phyloP scores from a whole-genome alignment of 2,329 filamentous ascomycete species.

The Cytospora piceicola region DNA sequence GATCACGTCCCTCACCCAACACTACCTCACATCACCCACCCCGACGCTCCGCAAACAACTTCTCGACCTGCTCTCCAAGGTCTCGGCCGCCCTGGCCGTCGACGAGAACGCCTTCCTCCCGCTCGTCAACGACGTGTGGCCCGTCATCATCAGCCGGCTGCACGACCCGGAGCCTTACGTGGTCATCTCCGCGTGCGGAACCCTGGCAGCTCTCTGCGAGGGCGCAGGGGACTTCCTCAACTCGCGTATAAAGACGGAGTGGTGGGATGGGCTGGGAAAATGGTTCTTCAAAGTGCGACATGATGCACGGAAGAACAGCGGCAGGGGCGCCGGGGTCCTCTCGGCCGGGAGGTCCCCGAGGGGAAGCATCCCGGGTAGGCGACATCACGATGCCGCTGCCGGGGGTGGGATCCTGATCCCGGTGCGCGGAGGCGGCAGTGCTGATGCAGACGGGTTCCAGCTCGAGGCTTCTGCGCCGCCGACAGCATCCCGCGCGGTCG shows the following conservation, averaged over 20 bases:
- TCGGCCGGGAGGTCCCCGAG: neutral
- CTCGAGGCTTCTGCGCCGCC: slow-evolving; percentile 27
- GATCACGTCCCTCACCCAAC: slow-evolving; percentile 82
- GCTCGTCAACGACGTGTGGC: slow-evolving; percentile 89
- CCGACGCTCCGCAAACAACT: slow-evolving; percentile 78
- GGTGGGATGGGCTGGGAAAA: slow-evolving; percentile 57
- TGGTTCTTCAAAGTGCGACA: slow-evolving; percentile 53
- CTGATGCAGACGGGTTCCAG: slow-evolving; percentile 2
- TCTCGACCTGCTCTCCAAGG: slow-evolving; percentile 74
- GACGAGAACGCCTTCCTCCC: slow-evolving; percentile 87
- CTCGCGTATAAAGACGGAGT: slow-evolving; percentile 74
- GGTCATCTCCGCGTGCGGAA: slow-evolving; percentile 68
- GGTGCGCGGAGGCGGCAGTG: slow-evolving; percentile 35
- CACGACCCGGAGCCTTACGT: slow-evolving; percentile 71
- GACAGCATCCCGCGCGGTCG: slow-evolving; percentile 7
- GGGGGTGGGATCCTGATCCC: slow-evolving; percentile 40
- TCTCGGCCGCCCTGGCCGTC: slow-evolving; percentile 70
- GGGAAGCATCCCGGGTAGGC: slow-evolving; percentile 13
- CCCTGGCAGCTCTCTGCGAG: slow-evolving; percentile 70
- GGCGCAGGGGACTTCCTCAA: slow-evolving; percentile 81
- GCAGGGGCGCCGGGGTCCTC: slow-evolving; percentile 14
- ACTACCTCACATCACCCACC: slow-evolving; percentile 86
- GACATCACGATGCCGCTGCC: slow-evolving; percentile 10
- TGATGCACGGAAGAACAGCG: slow-evolving; percentile 40
- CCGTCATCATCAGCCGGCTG: slow-evolving; percentile 71